Evolutionary conservation across 129 eudicot species (phyloP).

Genomic region (Centella asiatica): DNA sequence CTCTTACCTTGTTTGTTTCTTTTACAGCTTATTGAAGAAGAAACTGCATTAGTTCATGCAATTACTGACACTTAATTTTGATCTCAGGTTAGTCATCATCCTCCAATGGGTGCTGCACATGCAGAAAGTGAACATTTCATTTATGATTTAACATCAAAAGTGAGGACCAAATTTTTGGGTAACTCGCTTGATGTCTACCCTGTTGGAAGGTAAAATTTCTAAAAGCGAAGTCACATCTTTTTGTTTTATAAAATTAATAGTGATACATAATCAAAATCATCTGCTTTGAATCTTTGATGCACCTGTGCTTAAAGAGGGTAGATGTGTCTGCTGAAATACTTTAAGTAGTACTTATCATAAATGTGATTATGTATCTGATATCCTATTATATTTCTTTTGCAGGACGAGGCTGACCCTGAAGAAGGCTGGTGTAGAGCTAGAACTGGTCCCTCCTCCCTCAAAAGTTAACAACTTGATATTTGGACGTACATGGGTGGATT

Average conservation of each 20-base stretch:
- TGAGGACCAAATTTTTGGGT: conserved; percentile 89
- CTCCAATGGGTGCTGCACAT: conserved; percentile 95
- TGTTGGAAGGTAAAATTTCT: conserved; percentile 64
- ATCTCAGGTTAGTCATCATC: conserved; percentile 87
- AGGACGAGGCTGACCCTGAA: conserved; percentile 78
- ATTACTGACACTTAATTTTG: neutral
- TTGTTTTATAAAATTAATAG: neutral
- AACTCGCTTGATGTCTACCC: conserved; percentile 92
- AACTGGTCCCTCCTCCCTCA: conserved; percentile 92
- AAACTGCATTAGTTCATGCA: neutral
- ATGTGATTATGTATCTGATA: neutral
- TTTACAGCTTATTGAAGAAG: neutral
- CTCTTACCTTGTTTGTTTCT: neutral
- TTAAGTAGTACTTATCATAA: too few relatives aligned
- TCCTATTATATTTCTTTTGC: conserved; percentile 10
- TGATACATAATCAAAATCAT: too few relatives aligned
- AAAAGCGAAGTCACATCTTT: neutral
- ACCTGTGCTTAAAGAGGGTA: too few relatives aligned
- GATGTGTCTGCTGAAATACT: too few relatives aligned
- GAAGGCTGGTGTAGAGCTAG: conserved; percentile 62
- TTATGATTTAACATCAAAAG: conserved; percentile 83
- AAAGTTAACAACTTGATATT: conserved; percentile 85
- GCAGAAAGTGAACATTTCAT: conserved; percentile 89
- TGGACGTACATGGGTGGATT: conserved; percentile 96
- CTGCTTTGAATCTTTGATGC: too few relatives aligned